phyloP scores from a whole-genome alignment of 139 green algal genomes.

The Edaphochlamys debaryana region DNA sequence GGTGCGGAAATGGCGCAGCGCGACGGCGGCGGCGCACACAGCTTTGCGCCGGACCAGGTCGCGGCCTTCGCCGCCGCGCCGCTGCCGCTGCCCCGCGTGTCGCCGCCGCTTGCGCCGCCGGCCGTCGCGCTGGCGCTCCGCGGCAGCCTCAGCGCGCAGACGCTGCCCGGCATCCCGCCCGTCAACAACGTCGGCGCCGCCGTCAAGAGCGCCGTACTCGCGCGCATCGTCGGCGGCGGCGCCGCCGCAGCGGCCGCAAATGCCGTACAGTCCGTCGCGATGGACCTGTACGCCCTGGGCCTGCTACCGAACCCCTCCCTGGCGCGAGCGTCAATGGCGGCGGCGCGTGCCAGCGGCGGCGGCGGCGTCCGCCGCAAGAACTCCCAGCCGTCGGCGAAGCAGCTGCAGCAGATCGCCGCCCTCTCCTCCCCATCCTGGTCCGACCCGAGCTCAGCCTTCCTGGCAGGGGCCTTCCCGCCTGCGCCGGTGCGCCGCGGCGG shows the following conservation, averaged over 20 bases:
- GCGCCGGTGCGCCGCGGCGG: too few relatives aligned
- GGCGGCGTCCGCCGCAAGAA: neutral
- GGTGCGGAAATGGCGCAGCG: neutral
- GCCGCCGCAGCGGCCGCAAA: neutral
- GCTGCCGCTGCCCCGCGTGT: neutral
- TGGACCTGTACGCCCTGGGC: slow-evolving; percentile 17
- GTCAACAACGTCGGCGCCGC: neutral
- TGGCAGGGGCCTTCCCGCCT: too few relatives aligned
- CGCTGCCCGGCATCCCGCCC: neutral
- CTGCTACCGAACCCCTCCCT: slow-evolving; percentile 33
- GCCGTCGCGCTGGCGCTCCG: neutral
- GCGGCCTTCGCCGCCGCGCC: neutral
- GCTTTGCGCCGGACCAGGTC: slow-evolving; percentile 16
- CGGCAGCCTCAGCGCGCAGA: too few relatives aligned
- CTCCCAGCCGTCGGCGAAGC: too few relatives aligned
- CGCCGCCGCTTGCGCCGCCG: too few relatives aligned
- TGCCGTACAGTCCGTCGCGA: neutral
- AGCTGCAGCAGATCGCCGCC: too few relatives aligned
- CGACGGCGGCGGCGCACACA: slow-evolving; percentile 23
- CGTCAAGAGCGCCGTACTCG: too few relatives aligned
- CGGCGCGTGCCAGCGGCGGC: neutral
- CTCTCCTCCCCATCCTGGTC: too few relatives aligned
- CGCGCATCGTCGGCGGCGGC: neutral
- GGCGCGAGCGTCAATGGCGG: neutral
- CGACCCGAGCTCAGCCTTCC: too few relatives aligned